These are phyloP conservation scores for Flaveria linearis DNA, from an alignment of 129 eudicot genomes.

Conservation along the genomic window DNA sequence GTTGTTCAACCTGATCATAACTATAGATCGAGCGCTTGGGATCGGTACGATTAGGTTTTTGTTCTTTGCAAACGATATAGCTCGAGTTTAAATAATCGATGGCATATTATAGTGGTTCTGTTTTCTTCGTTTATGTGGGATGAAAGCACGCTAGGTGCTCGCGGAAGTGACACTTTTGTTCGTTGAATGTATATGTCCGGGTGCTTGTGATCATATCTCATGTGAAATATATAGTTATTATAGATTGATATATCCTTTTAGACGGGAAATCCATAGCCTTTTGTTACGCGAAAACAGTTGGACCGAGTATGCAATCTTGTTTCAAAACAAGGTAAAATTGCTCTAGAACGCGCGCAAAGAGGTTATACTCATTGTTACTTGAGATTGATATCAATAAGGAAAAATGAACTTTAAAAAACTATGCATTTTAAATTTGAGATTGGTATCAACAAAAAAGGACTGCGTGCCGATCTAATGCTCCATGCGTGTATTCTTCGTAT, in stretches of 20 bases:
- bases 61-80: neutral
- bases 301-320: no score
- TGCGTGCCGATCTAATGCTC: no score
- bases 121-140: neutral
- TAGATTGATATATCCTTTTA: slow-evolving; percentile 3
- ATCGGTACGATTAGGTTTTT: slow-evolving; percentile 10
- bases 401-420: no score
- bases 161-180: slow-evolving; percentile 1
- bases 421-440: no score
- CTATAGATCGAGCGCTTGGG: neutral
- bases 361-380: no score
- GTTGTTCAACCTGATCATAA: slow-evolving; percentile 46
- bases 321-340: no score
- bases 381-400: no score
- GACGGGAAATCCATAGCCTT: neutral
- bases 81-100: neutral
- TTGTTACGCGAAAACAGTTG: no score
- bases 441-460: no score
- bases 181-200: slow-evolving; percentile 20
- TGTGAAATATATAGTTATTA: slow-evolving; percentile 37
- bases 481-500: no score
- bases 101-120: neutral
- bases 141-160: neutral
- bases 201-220: neutral
- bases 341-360: no score